Conservation (phyloP, 2,329 filamentous ascomycete species). For the Cytospora mali region DNA sequence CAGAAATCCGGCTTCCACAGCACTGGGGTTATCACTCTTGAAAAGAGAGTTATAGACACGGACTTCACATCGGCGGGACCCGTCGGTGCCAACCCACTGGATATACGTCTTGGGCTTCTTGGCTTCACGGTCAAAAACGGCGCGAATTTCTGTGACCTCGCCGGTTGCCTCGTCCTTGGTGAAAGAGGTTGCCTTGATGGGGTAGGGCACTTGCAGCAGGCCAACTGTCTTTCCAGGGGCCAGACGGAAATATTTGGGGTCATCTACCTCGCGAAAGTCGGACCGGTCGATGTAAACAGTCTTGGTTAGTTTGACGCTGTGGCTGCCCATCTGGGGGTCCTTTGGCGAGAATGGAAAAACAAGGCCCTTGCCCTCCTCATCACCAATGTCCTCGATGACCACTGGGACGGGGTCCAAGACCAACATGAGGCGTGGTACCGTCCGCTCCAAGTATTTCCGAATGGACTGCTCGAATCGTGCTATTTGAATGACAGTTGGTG, state of each 20-base stretch:
- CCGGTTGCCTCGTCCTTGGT: slow-evolving; percentile 60
- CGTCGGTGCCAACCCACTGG: slow-evolving; percentile 59
- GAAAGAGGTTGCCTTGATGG: slow-evolving; percentile 65
- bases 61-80: slow-evolving; percentile 27
- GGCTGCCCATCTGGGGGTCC: slow-evolving; percentile 37
- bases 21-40: slow-evolving; percentile 79
- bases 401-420: slow-evolving; percentile 84
- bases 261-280: slow-evolving; percentile 70
- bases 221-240: slow-evolving; percentile 70
- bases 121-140: slow-evolving; percentile 24
- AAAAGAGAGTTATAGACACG: slow-evolving; percentile 28
- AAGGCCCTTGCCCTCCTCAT: slow-evolving; percentile 63
- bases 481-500: slow-evolving; percentile 77
- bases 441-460: slow-evolving; percentile 82
- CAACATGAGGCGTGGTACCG: slow-evolving; percentile 86
- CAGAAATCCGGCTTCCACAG: slow-evolving; percentile 77
- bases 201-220: slow-evolving; percentile 65
- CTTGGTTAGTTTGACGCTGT: slow-evolving; percentile 56
- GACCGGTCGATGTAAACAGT: slow-evolving; percentile 70
- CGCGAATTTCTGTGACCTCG: slow-evolving; percentile 37
- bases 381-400: slow-evolving; percentile 76
- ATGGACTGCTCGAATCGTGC: slow-evolving; percentile 83
- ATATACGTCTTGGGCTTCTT: slow-evolving; percentile 52
- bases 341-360: slow-evolving; percentile 66
- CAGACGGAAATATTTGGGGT: slow-evolving; percentile 70